Percentiles rank a stretch among this genome's conserved stretches.
These are phyloP conservation scores for Termitomyces sp. DNA, from an alignment of 768 basidiomycete genomes.

Conservation along the genomic window DNA sequence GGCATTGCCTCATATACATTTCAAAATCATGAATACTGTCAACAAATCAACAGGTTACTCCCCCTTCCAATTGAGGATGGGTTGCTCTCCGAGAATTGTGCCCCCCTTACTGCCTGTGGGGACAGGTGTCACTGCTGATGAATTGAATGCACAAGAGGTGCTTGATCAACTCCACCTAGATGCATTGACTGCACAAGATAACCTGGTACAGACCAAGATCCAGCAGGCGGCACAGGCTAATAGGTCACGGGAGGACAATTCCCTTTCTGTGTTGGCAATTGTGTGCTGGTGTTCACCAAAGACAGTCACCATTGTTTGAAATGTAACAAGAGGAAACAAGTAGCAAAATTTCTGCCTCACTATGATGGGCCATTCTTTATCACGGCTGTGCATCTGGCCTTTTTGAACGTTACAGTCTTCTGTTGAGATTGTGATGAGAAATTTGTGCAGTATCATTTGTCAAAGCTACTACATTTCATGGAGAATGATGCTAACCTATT, in stretches of 20 bases:
- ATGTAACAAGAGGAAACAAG: slow-evolving; percentile 1
- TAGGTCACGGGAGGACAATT: neutral
- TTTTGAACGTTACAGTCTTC: neutral
- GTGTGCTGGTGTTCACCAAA: slow-evolving; percentile 26
- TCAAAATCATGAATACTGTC: neutral
- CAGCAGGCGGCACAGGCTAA: slow-evolving; percentile 21
- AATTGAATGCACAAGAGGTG: too few relatives aligned
- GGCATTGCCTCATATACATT: neutral
- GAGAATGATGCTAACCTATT: too few relatives aligned
- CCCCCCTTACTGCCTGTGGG: too few relatives aligned
- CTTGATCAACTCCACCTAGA: too few relatives aligned
- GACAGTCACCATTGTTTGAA: slow-evolving; percentile 20
- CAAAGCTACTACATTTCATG: neutral
- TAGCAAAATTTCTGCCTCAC: slow-evolving; percentile 15
- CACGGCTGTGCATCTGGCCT: neutral
- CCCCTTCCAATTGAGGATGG: neutral
- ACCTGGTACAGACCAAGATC: slow-evolving; percentile 19
- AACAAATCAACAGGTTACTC: neutral
- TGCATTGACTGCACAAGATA: neutral
- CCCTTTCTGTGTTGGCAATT: slow-evolving; percentile 14
- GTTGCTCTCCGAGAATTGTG: neutral
- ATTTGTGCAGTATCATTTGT: neutral
- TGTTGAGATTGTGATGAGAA: neutral
- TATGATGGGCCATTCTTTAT: slow-evolving; percentile 4
- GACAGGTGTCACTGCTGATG: too few relatives aligned